Conservation (phyloP, 257 asterid species). For the Lavandula angustifolia region DNA sequence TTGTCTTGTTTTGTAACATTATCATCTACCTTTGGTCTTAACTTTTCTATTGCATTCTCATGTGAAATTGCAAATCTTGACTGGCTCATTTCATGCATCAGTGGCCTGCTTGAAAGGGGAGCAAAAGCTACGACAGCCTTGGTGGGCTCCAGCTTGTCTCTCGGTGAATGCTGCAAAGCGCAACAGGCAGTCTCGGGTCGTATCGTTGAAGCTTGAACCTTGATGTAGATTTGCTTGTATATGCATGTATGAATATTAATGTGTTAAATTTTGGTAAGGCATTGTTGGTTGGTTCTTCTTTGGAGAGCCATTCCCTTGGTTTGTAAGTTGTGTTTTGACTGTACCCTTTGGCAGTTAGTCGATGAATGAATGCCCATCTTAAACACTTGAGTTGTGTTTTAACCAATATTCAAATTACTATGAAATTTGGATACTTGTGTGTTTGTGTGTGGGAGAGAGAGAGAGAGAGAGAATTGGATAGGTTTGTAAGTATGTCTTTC, state of each 20-base stretch:
- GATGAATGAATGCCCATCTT: too few relatives aligned
- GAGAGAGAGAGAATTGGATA: background rate
- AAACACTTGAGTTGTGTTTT: too few relatives aligned
- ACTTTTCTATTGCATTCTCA: background rate
- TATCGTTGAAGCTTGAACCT: conserved; percentile 93
- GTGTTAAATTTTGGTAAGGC: conserved; percentile 35
- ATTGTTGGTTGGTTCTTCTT: conserved; percentile 43
- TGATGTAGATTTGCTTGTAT: conserved; percentile 49
- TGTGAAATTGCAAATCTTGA: conserved; percentile 15
- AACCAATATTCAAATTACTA: too few relatives aligned
- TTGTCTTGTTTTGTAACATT: background rate
- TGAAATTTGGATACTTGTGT: background rate
- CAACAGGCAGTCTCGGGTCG: conserved; percentile 91
- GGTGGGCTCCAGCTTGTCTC: conserved; percentile 93
- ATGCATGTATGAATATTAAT: conserved; percentile 16
- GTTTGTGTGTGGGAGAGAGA: background rate
- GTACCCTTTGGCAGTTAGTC: too few relatives aligned
- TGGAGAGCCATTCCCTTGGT: conserved; percentile 45
- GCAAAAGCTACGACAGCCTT: conserved; percentile 84
- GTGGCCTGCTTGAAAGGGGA: conserved; percentile 99
- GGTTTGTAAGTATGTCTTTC: background rate
- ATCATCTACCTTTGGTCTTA: background rate
- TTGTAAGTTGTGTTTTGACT: too few relatives aligned
- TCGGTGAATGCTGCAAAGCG: conserved; percentile 66
- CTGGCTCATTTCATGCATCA: conserved; percentile 30